phyloP scores from a whole-genome alignment of 2,329 filamentous ascomycete genomes.

The Tothia fuscella region DNA sequence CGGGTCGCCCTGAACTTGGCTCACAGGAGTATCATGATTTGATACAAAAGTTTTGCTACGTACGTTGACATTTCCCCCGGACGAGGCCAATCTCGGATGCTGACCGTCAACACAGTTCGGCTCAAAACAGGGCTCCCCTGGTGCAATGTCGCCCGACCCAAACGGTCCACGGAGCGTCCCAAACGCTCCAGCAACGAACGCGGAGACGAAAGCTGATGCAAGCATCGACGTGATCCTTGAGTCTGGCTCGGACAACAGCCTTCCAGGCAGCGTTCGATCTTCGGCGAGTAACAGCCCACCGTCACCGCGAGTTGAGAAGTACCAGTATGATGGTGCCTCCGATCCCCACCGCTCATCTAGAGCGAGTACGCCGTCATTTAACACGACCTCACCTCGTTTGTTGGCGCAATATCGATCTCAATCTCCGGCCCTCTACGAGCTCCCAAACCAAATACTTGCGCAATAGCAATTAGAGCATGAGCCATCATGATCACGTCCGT shows the following conservation, averaged over 20 bases:
- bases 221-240: neutral
- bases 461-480: neutral
- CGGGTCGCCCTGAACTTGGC: conserved; percentile 58
- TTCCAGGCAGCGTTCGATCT: conserved; percentile 1
- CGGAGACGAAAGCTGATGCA: neutral
- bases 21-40: conserved; percentile 92
- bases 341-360: conserved; percentile 6
- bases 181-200: neutral
- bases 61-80: conserved; percentile 52
- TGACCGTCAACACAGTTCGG: conserved; percentile 9
- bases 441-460: conserved; percentile 1
- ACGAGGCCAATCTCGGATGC: conserved; percentile 1
- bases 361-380: conserved; percentile 5
- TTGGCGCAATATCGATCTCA: conserved; percentile 8
- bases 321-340: conserved; percentile 5
- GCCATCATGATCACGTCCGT: neutral
- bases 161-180: conserved; percentile 1
- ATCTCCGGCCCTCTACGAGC: conserved; percentile 8
- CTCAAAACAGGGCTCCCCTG: neutral
- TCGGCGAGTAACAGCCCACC: conserved; percentile 7
- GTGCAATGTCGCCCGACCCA: neutral
- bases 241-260: neutral
- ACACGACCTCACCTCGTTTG: conserved; percentile 8
- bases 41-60: conserved; percentile 99
- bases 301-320: neutral